Evolutionary conservation across 2,329 filamentous ascomycete species (phyloP), one percentile per base, ranked within the genome.

Genomic region (Saccharata proteae): DNA sequence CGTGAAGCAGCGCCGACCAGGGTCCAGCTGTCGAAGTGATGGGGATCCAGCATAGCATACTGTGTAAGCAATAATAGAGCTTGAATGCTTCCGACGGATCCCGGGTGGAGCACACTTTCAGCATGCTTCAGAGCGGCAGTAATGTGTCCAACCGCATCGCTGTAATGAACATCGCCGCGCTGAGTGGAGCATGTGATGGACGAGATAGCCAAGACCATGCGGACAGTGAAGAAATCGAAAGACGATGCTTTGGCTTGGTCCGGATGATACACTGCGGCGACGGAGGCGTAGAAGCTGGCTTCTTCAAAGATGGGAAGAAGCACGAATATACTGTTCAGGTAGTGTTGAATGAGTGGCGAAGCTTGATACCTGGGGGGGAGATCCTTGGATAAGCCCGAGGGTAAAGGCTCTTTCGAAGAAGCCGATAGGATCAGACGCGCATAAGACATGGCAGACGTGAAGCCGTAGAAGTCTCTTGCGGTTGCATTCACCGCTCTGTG

Each of bases 1-100:
- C 88, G 74, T 23, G 82, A 82, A 5, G 88, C 86, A 51, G 90
- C 86, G 5, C 88, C 90, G 34, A 94, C 81, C 39, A 94, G 59
- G 41, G 90, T 86, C 86, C 90, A 96, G 45, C 80, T 84, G 47
- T 93, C 85, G 47, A 93, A 94, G 49, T 92, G 84, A 24, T 77
- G 73, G 2, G 88, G 86, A 45, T 96, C 86, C 29, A 93, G 65
- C 62, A 90, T 80, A 3, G 88, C 78, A 52, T 93, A 96, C 44
- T 93, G 76, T 0, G 84, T 85, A 31, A 96, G 70, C 2, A 96
- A 65, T 3, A 94, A 58, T 14, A 96, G 65, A 0, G 85, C 85
- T 52, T 93, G 86, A 11, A 96, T 84, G 44, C 90, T 88, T 2
- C 73, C 71, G 15, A 84, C 72, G 33, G 84, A 83, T 13, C 88